Base-by-base conservation (phyloP, 1,284 basidiomycete genomes). In the Ustilago bromivora region DNA sequence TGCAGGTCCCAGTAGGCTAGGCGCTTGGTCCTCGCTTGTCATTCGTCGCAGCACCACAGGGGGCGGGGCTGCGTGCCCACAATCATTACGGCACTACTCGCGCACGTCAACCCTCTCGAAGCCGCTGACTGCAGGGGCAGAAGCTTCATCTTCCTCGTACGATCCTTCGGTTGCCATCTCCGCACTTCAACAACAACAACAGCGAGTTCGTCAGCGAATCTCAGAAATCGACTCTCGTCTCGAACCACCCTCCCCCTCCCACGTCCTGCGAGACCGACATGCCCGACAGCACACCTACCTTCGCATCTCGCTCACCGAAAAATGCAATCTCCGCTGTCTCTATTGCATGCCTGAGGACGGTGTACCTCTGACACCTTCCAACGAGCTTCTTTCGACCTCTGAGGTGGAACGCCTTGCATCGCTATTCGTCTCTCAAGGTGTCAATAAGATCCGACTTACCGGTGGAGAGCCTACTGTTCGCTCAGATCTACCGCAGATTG, bases 291-390 rank as follows among this genome's bases (percentile, higher is more conserved):
- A 95, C 85, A 91, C 93, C 85, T 95, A 95, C 85, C 89, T 95
- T 15, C 90, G 94, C 54, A 93, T 95, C 68, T 94, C 93, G 3
- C 87, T 95, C 49, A 95, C 94, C 0, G 94, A 96, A 86, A 88
- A 90, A 67, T 96, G 94, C 86, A 95, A 95, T 87, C 87, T 96
- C 61, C 89, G 94, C 87, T 95, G 94, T 92, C 79, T 93, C 81
- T 95, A 95, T 83, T 96, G 94, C 83, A 96, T 95, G 94, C 94
- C 94, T 2, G 90, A 89, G 65, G 91, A 93, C 80, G 94, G 94
- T 40, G 88, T 94, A 0, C 90, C 92, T 57, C 88, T 95, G 23
- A 92, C 93, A 10, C 93, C 93, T 2, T 88, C 88, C 41, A 88
- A 88, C 10, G 89, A 92, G 66, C 89, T 94, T 66, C 89, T 95